These are phyloP conservation scores for Amanita rimosa DNA, from an alignment of 768 basidiomycete genomes.

Conservation along the genomic window DNA sequence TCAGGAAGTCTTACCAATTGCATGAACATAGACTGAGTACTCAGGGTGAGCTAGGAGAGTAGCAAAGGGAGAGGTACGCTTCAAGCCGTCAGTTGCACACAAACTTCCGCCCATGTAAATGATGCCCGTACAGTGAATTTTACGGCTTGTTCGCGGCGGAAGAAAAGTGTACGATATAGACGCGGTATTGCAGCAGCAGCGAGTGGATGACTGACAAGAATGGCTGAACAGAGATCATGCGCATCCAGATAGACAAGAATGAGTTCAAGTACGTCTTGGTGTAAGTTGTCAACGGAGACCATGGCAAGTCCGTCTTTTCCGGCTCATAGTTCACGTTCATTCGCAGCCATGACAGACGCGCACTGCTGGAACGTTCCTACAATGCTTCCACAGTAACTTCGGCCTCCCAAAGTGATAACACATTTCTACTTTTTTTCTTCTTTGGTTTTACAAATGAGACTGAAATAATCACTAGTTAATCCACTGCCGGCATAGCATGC, in stretches of 20 bases:
- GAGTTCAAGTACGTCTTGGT: constrained; percentile 64
- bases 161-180: constrained; percentile 48
- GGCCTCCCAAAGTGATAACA: too few species aligned
- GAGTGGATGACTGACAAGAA: constrained; percentile 58
- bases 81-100: constrained; percentile 6
- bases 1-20: constrained; percentile 30
- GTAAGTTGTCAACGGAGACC: constrained; percentile 58
- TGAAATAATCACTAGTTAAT: too few species aligned
- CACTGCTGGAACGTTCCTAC: constrained; percentile 15
- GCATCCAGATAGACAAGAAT: constrained; percentile 45
- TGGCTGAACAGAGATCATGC: constrained; percentile 46
- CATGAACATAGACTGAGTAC: constrained; percentile 46
- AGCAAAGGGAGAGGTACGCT: constrained; percentile 52
- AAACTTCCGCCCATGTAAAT: not conserved
- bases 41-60: constrained; percentile 39
- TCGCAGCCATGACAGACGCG: too few species aligned
- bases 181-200: constrained; percentile 50
- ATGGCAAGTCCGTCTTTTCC: too few species aligned
- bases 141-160: constrained; percentile 18
- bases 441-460: too few species aligned
- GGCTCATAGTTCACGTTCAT: too few species aligned
- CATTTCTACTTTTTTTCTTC: too few species aligned
- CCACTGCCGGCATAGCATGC: not conserved
- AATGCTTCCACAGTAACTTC: too few species aligned
- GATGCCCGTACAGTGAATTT: not conserved